Evolutionary conservation across 768 basidiomycete species (phyloP).

Genomic region (Tremella mesenterica): DNA sequence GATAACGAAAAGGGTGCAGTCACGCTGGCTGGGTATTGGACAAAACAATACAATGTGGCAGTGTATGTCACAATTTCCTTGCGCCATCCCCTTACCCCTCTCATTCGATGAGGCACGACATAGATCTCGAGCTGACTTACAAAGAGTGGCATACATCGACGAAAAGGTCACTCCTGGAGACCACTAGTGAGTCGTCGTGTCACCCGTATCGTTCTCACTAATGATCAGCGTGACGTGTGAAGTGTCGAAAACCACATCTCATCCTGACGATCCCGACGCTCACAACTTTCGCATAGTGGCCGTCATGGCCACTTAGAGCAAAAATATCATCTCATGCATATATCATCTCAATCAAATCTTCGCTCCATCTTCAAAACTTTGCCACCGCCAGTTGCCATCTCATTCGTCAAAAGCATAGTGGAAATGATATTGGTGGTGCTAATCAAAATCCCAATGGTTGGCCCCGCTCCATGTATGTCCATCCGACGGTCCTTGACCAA

Average conservation of each 20-base stretch:
- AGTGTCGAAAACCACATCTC: constrained; percentile 27
- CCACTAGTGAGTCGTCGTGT: constrained; percentile 34
- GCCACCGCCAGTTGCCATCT: too few relatives aligned
- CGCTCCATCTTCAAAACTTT: too few relatives aligned
- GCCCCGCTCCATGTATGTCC: too few relatives aligned
- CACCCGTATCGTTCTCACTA: not conserved
- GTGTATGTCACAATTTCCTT: constrained; percentile 16
- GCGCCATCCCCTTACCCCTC: not conserved
- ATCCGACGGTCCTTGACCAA: too few relatives aligned
- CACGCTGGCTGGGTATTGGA: constrained; percentile 34
- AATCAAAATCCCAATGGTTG: too few relatives aligned
- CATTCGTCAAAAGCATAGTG: too few relatives aligned
- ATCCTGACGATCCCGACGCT: constrained; percentile 31
- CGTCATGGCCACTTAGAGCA: constrained; percentile 42
- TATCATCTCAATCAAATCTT: too few relatives aligned
- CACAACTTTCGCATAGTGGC: constrained; percentile 39
- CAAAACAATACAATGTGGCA: constrained; percentile 38
- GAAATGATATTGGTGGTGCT: too few relatives aligned
- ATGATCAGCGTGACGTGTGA: constrained; percentile 35
- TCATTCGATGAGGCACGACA: not conserved
- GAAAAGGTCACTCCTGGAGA: constrained; percentile 42
- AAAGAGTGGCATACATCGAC: constrained; percentile 41
- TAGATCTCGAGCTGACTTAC: constrained; percentile 3
- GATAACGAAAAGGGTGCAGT: constrained; percentile 39
- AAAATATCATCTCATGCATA: too few relatives aligned